A percentile compares a stretch with the other conserved stretches of the same genome.
Conservation (phyloP, 75 land plant species). For the Picea sitchensis region DNA sequence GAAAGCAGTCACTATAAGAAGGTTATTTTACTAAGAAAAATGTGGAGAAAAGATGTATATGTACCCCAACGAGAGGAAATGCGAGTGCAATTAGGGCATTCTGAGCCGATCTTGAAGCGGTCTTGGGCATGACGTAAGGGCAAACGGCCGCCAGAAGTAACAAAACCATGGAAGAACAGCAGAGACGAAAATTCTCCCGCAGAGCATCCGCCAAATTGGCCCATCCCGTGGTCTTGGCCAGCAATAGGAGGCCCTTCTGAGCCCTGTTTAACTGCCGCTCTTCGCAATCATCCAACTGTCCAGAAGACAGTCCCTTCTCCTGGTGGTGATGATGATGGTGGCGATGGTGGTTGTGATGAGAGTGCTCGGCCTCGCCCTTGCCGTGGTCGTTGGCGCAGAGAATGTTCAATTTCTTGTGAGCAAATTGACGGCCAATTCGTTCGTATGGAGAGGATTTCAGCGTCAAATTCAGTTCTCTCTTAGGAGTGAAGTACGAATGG, state of each 20-base stretch:
- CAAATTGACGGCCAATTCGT: background rate
- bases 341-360: constrained; percentile 16
- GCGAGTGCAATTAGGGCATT: constrained; percentile 57
- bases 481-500: background rate
- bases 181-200: constrained; percentile 72
- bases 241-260: constrained; percentile 45
- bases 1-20: background rate
- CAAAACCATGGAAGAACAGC: constrained; percentile 69
- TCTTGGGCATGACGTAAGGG: constrained; percentile 51
- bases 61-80: constrained; percentile 93
- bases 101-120: constrained; percentile 41
- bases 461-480: background rate
- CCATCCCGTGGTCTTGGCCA: constrained; percentile 64
- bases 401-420: background rate
- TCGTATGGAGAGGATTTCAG: background rate
- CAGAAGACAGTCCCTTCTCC: constrained; percentile 6
- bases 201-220: constrained; percentile 62
- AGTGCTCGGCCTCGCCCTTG: constrained; percentile 14
- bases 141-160: constrained; percentile 67
- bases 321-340: constrained; percentile 38
- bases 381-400: background rate
- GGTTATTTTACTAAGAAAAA: background rate
- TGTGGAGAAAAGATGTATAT: constrained; percentile 1
- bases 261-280: constrained; percentile 19
- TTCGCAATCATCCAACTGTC: background rate